These are phyloP conservation scores for Zea luxurians DNA, from an alignment of 176 grass and related monocot species.

Conservation along the genomic window DNA sequence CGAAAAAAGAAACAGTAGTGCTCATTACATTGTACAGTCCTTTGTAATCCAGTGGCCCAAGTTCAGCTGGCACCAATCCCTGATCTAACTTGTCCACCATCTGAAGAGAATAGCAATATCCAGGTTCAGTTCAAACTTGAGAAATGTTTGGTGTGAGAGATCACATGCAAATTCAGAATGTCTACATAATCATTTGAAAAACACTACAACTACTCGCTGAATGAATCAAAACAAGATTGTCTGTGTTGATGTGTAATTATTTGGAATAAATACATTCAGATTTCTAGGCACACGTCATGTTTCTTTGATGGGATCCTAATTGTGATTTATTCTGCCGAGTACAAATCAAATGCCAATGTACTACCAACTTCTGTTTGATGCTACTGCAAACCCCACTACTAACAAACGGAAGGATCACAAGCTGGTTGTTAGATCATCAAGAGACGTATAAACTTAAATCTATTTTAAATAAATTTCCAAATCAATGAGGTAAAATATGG, in stretches of 20 bases:
- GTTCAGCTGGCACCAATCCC: constrained; percentile 72
- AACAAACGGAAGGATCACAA: constrained; percentile 12
- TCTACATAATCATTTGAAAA: constrained; percentile 19
- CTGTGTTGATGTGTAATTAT: constrained; percentile 23
- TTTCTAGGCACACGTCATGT: neutral
- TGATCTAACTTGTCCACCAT: constrained; percentile 98
- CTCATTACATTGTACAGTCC: constrained; percentile 77
- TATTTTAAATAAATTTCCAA: constrained; percentile 25
- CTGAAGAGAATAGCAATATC: constrained; percentile 54
- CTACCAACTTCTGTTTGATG: constrained; percentile 15
- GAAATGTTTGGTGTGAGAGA: constrained; percentile 8
- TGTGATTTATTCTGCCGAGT: neutral
- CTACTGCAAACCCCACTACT: constrained; percentile 9
- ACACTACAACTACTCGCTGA: neutral
- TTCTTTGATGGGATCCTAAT: constrained; percentile 13
- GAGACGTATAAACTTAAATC: neutral
- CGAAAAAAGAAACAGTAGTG: constrained; percentile 10
- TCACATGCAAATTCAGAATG: neutral
- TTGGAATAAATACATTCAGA: constrained; percentile 12
- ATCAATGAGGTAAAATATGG: constrained; percentile 20
- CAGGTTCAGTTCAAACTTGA: constrained; percentile 23
- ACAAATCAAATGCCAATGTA: constrained; percentile 7
- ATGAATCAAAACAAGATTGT: constrained; percentile 19
- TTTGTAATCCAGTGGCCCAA: constrained; percentile 88
- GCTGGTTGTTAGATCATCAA: constrained; percentile 15